A percentile compares a stretch with the other conserved stretches of the same genome.
Evolutionary conservation across 2,329 filamentous ascomycete genomes (phyloP).

Genomic region (Epichloe sp.): DNA sequence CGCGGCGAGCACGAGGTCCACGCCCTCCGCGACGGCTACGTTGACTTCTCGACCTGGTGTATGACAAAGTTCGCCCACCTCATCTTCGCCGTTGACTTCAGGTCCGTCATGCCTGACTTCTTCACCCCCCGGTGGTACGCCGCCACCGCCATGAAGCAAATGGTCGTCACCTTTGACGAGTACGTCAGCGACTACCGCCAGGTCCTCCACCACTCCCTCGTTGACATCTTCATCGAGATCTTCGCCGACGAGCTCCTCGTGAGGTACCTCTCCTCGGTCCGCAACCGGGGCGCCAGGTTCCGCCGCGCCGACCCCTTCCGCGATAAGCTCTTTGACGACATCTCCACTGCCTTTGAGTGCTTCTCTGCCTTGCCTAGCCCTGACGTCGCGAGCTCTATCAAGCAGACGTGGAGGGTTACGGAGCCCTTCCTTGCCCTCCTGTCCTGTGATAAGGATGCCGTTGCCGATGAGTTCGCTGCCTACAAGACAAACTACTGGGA

Average conservation of each 20-base stretch:
- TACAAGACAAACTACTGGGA: slow-evolving; percentile 91
- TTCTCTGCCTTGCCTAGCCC: slow-evolving; percentile 61
- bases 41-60: slow-evolving; percentile 89
- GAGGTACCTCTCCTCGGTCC: slow-evolving; percentile 69
- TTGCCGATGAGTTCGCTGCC: slow-evolving; percentile 65
- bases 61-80: slow-evolving; percentile 75
- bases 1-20: slow-evolving; percentile 61
- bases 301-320: slow-evolving; percentile 74
- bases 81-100: slow-evolving; percentile 86
- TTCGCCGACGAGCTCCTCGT: slow-evolving; percentile 83
- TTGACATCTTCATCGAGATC: slow-evolving; percentile 87
- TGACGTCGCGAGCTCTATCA: slow-evolving; percentile 61
- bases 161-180: slow-evolving; percentile 89
- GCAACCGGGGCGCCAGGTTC: slow-evolving; percentile 86
- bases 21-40: slow-evolving; percentile 74
- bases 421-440: slow-evolving; percentile 72
- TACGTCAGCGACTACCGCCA: slow-evolving; percentile 80
- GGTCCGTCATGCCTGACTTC: slow-evolving; percentile 68
- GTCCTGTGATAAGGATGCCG: slow-evolving; percentile 56
- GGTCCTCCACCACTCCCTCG: slow-evolving; percentile 73
- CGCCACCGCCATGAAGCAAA: slow-evolving; percentile 77
- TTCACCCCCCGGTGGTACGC: slow-evolving; percentile 89
- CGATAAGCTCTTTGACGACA: slow-evolving; percentile 88
- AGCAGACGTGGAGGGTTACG: slow-evolving; percentile 84
- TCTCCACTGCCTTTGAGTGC: slow-evolving; percentile 80